These are phyloP conservation scores for Trematosphaeria pertusa DNA, from an alignment of 2,329 filamentous ascomycete species.

Conservation along the genomic window DNA sequence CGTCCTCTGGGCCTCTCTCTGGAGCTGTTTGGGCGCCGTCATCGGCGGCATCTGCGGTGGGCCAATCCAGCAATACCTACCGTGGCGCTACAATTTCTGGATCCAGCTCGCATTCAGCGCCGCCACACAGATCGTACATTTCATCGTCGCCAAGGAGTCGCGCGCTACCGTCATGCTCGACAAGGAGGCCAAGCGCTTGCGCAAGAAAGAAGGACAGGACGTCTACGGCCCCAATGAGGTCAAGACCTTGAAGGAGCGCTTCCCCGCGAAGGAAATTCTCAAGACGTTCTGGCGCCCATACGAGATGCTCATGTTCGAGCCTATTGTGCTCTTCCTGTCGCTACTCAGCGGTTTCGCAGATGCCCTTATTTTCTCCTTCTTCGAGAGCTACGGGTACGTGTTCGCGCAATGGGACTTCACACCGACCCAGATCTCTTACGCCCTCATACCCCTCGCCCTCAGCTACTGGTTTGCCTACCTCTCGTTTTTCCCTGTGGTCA, in stretches of 20 bases:
- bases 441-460: slow-evolving; percentile 65
- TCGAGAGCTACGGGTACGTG: slow-evolving; percentile 72
- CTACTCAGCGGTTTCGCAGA: slow-evolving; percentile 76
- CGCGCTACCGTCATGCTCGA: slow-evolving; percentile 78
- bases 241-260: slow-evolving; percentile 27
- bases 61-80: slow-evolving; percentile 70
- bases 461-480: slow-evolving; percentile 70
- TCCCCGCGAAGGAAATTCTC: slow-evolving; percentile 51
- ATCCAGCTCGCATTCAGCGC: slow-evolving; percentile 81
- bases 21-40: slow-evolving; percentile 68
- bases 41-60: slow-evolving; percentile 81
- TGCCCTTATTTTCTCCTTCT: slow-evolving; percentile 80
- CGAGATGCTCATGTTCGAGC: slow-evolving; percentile 75
- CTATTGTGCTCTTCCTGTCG: slow-evolving; percentile 74
- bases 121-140: slow-evolving; percentile 70
- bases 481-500: slow-evolving; percentile 61
- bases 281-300: slow-evolving; percentile 69
- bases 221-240: slow-evolving; percentile 76
- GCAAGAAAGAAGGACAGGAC: slow-evolving; percentile 58
- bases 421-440: slow-evolving; percentile 63
- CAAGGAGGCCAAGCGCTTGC: slow-evolving; percentile 74
- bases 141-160: slow-evolving; percentile 76
- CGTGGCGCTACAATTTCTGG: slow-evolving; percentile 83
- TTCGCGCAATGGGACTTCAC: slow-evolving; percentile 71
- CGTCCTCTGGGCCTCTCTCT: slow-evolving; percentile 63